phyloP scores from a whole-genome alignment of 352 stramenopile species.

The Paralagenidium karlingii region DNA sequence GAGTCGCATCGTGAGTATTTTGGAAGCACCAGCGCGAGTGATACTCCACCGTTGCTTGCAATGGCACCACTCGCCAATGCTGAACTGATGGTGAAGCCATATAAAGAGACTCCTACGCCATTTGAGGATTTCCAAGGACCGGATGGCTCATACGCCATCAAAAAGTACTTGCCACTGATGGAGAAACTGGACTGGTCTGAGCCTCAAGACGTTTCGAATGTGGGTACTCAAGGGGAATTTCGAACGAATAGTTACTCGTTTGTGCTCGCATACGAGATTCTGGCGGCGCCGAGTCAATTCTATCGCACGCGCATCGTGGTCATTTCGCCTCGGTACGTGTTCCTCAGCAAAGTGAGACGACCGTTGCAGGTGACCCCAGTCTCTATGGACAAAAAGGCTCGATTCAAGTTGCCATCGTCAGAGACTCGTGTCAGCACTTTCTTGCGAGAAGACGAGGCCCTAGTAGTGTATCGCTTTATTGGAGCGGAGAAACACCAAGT shows the following conservation, averaged over 20 bases:
- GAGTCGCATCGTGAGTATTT: slow-evolving; percentile 70
- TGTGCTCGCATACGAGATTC: slow-evolving; percentile 67
- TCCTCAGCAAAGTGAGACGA: slow-evolving; percentile 50
- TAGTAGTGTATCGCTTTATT: slow-evolving; percentile 52
- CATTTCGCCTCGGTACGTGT: slow-evolving; percentile 61
- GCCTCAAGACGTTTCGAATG: slow-evolving; percentile 46
- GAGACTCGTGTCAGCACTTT: slow-evolving; percentile 21
- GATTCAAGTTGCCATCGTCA: too few species aligned
- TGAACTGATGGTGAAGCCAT: slow-evolving; percentile 49
- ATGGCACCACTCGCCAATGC: slow-evolving; percentile 48
- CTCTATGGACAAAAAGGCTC: slow-evolving; percentile 65
- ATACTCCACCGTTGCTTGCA: slow-evolving; percentile 50
- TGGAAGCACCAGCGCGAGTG: slow-evolving; percentile 12
- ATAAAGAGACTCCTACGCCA: slow-evolving; percentile 39
- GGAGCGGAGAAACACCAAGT: slow-evolving; percentile 61
- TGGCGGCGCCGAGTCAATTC: slow-evolving; percentile 69
- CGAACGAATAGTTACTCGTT: slow-evolving; percentile 40
- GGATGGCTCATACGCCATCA: slow-evolving; percentile 19
- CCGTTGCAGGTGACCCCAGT: slow-evolving; percentile 58
- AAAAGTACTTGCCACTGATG: slow-evolving; percentile 67
- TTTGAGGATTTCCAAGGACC: slow-evolving; percentile 36
- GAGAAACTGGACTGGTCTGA: slow-evolving; percentile 63
- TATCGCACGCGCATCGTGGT: slow-evolving; percentile 72
- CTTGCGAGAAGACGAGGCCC: slow-evolving; percentile 34
- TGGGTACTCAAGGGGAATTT: slow-evolving; percentile 66